Evolutionary conservation across 306 rosid genomes (phyloP).

Genomic region (Pterocarpus macrocarpus): DNA sequence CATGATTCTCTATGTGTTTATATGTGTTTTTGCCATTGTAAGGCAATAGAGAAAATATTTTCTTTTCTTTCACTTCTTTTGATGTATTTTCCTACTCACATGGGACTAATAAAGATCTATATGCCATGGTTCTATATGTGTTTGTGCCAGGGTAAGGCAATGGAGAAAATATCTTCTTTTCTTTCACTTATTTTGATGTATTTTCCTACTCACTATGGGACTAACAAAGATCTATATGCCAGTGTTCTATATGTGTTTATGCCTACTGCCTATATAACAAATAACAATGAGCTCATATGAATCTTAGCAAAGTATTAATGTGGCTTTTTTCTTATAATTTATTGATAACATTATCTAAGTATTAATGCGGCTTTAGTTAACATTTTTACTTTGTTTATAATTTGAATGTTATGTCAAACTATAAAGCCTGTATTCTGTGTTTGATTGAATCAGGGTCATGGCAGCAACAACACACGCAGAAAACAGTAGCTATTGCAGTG

Average conservation of each 20-base stretch:
- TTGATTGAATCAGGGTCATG: slow-evolving; percentile 55
- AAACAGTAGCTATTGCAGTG: slow-evolving; percentile 69
- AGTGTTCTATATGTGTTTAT: not conserved
- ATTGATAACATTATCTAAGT: not conserved
- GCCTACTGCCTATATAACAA: not conserved
- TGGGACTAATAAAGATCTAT: not conserved
- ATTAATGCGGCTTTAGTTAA: not conserved
- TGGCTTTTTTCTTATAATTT: too few species aligned
- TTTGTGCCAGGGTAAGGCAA: not conserved
- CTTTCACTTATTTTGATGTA: not conserved
- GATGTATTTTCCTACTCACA: not conserved
- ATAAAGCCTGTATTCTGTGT: not conserved
- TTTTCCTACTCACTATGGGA: not conserved
- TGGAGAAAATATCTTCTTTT: not conserved
- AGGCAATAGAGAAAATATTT: not conserved
- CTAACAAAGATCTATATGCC: not conserved
- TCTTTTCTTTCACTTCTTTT: not conserved
- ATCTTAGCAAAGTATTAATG: too few species aligned
- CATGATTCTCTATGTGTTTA: not conserved
- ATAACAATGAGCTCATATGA: too few species aligned
- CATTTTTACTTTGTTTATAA: not conserved
- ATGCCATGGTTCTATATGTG: not conserved
- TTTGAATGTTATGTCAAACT: not conserved
- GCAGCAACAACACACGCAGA: slow-evolving; percentile 52
- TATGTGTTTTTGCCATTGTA: not conserved